These are phyloP conservation scores for Cystobasidium ongulense DNA, from an alignment of 768 basidiomycete species.

Conservation along the genomic window DNA sequence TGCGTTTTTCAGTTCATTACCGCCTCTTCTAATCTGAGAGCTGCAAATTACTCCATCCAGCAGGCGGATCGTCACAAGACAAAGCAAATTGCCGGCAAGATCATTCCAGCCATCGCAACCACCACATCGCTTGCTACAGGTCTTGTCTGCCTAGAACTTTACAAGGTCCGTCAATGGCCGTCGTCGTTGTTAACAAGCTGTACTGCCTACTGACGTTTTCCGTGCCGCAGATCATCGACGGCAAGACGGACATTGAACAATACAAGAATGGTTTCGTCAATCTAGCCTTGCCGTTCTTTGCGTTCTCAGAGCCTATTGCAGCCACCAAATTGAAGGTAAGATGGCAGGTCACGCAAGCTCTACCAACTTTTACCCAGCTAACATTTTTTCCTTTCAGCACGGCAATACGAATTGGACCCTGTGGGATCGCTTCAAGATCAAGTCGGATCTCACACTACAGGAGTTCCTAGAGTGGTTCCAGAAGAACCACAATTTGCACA, in stretches of 20 bases:
- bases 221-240: slow-evolving; percentile 73
- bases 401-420: slow-evolving; percentile 85
- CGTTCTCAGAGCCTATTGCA: slow-evolving; percentile 93
- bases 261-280: slow-evolving; percentile 99
- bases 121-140: slow-evolving; percentile 95
- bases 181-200: neutral
- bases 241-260: slow-evolving; percentile 81
- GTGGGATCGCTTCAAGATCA: slow-evolving; percentile 94
- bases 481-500: slow-evolving; percentile 70
- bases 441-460: slow-evolving; percentile 74
- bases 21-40: slow-evolving; percentile 85
- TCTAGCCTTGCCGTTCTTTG: slow-evolving; percentile 95
- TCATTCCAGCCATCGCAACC: slow-evolving; percentile 98
- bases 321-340: slow-evolving; percentile 68
- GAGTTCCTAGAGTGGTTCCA: slow-evolving; percentile 79
- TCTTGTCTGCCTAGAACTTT: slow-evolving; percentile 87
- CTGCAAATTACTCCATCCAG: slow-evolving; percentile 84
- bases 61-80: slow-evolving; percentile 82
- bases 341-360: neutral
- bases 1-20: slow-evolving; percentile 62
- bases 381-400: slow-evolving; percentile 50
- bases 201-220: neutral
- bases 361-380: neutral
- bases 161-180: slow-evolving; percentile 59
- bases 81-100: slow-evolving; percentile 91